Evolutionary conservation across 2,329 filamentous ascomycete species (phyloP).

Genomic region (Fusarium nisikadoi): DNA sequence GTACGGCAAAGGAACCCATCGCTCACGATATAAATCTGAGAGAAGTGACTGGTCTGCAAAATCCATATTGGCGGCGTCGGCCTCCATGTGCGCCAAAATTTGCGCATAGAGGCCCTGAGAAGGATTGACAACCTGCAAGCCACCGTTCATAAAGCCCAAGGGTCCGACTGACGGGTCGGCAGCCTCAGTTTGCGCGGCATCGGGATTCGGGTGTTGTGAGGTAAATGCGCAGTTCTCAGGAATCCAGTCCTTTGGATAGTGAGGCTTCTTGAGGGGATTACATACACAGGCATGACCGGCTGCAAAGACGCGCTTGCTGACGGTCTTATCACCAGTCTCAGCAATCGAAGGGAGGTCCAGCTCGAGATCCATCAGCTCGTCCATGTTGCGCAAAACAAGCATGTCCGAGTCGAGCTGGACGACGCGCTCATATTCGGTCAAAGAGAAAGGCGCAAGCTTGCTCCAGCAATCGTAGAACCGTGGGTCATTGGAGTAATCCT

Average conservation of each 20-base stretch:
- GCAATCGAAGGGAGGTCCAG: slow-evolving; percentile 64
- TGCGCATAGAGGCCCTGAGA: slow-evolving; percentile 58
- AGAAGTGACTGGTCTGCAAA: slow-evolving; percentile 71
- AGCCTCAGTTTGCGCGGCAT: slow-evolving; percentile 57
- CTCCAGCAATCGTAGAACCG: slow-evolving; percentile 93
- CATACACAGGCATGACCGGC: slow-evolving; percentile 87
- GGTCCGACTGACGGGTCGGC: slow-evolving; percentile 58
- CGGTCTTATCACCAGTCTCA: slow-evolving; percentile 26
- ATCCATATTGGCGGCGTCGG: slow-evolving; percentile 58
- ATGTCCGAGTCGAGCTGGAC: slow-evolving; percentile 91
- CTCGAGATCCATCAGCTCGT: slow-evolving; percentile 86
- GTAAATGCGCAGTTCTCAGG: slow-evolving; percentile 69
- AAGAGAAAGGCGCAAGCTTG: slow-evolving; percentile 82
- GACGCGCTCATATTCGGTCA: slow-evolving; percentile 80
- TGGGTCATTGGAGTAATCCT: slow-evolving; percentile 78
- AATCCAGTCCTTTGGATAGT: slow-evolving; percentile 80
- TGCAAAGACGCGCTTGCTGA: slow-evolving; percentile 75
- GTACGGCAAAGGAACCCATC: slow-evolving; percentile 69
- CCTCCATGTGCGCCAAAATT: slow-evolving; percentile 63
- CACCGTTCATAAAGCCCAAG: slow-evolving; percentile 61
- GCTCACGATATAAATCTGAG: slow-evolving; percentile 62
- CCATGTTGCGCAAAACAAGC: slow-evolving; percentile 86
- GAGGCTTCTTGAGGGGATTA: slow-evolving; percentile 80
- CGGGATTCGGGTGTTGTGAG: slow-evolving; percentile 60
- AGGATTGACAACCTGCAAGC: slow-evolving; percentile 67